Base-by-base conservation (phyloP, 2,329 filamentous ascomycete genomes). In the Sporothrix phasma region DNA sequence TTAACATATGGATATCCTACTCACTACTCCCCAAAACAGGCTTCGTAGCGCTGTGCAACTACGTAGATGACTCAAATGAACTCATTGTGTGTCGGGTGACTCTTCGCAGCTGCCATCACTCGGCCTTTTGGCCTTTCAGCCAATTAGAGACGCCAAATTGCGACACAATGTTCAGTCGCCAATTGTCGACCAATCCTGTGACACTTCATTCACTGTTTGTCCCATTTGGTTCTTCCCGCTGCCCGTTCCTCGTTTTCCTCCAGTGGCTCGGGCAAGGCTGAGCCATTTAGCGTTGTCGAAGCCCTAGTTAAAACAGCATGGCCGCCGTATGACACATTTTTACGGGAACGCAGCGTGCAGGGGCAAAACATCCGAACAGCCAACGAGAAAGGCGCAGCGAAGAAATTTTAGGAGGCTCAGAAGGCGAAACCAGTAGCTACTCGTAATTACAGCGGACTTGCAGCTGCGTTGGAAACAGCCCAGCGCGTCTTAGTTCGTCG, bases 251-350 rank as follows among this genome's bases (percentile, higher is more conserved):
- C n/a, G 19, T 19, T 5, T 34, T 46, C 41, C 3, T 34, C 22
- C 54, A 46, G 56, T 45, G 43, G 24, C 47, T 49, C 56, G 43
- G 53, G 37, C 56, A 60, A 60, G 56, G 56, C 56, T 60, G 56
- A 60, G 56, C 56, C 24, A 8, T 39, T 37, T 54, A 54, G 51
- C 51, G 51, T 22, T 54, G 51, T 31, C 29, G n/a, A 58, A 24
- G 19, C 53, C 22, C 13, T 37, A 11, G n/a, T n/a, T n/a, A n/a
- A n/a, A n/a, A n/a, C n/a, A n/a, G 37, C 15, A 13, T 43, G 26
- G 41, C 39, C 24, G 56, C 58, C 58, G 58, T 22, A 49, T 61
- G 58, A 61, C 58, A 47, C 58, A 61, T 37, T 61, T 29, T 47
- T 19, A 26, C 34, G 53, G 53, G 37, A n/a, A 43, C 39, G 13